Evolutionary conservation across 768 basidiomycete genomes (phyloP), one percentile per base, ranked within the genome.

Genomic region (Hebeloma cylindrosporum): DNA sequence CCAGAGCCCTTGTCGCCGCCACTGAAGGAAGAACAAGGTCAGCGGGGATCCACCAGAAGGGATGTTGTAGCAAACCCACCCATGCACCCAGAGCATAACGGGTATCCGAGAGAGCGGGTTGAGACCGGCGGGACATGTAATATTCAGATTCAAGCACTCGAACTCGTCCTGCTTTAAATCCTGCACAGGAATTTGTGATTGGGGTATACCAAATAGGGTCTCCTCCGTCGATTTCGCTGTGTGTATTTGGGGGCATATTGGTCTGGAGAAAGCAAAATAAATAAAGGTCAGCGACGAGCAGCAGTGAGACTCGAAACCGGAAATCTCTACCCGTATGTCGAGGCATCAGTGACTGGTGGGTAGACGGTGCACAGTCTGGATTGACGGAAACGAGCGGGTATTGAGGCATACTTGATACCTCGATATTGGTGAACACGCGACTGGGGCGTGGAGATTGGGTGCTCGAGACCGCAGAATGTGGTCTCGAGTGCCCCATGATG

Each of bases 11-110:
- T 71, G 57, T 85, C 79, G 7, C 81, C 82, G 29, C 88, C 87
- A 18, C 87, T 89, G 14, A 20, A 49, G 49, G 41, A 41, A 40
- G 7, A 48, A 43, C 40, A 27, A 40, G 16, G 46, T 17, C 30
- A 23, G 38, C 49, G 40, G 22, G 36, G 25, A 25, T 52, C 43
- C 46, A 30, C 20, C 8, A 32, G 14, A 38, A 42, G 7, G 17
- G 27, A 40, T 43, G 48, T 13, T 35, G 51, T 6, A 43, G 28
- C 18, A 41, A 22, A 69, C 80, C 32, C 54, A 89, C 87, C 88
- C 88, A 65, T 90, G 88, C n/a, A 90, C 70, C 88, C 87, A 90
- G 33, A 88, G 61, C 87, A 90, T 88, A 52, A 90, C 86, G 5
- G 88, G 88, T 11, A 83, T 50, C 31, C 69, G 73, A 29, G 84